Evolutionary conservation across 1,139 yeast genomes (phyloP), one percentile per base, ranked within the genome.

Genomic region (Debaryomycetaceae sp.): DNA sequence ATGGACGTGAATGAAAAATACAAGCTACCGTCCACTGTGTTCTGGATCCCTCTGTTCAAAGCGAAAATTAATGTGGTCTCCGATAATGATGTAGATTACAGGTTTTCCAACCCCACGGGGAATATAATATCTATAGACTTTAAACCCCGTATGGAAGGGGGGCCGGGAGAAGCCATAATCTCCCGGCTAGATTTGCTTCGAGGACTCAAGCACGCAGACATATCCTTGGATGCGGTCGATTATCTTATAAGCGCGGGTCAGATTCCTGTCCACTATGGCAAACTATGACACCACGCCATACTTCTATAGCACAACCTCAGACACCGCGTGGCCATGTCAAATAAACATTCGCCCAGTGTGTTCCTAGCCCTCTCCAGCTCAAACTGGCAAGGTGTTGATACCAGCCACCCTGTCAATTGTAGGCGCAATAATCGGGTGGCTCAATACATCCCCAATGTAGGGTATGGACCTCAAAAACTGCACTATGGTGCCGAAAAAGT

Each of bases 381-480:
- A 71, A 23, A 71, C 74, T 9, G 79, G 78, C 46, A 74, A 68
- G 14, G 75, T 68, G 50, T 70, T 70, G 41, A 73, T 60, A 22
- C 79, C 78, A 2, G 79, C 78, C 37, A 72, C 58, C 51, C 76
- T 64, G 56, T 74, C 77, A 43, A 74, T 67, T 34, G 75, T 79
- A 14, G 98, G 98, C 1, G 97, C 97, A 39, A 93, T 66, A 13
- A 70, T 65, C 1, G 98, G 98, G 60, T 85, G 82, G 40, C 93
- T 84, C 50, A 93, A 76, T 6, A 90, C 51, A 37, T 95, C 95
- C 0, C 99, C 99, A 49, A 93, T 83, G 46, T 87, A 63, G 2
- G 99, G 99, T 58, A 93, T 68, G 3, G 95, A 85, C 60, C 97
- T 77, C 57, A 93, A 75, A 59, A 93, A 91, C 55, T 88, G 87